Evolutionary conservation across 495 filamentous ascomycete genomes (phyloP).

Genomic region (Penicillium samsonianum): DNA sequence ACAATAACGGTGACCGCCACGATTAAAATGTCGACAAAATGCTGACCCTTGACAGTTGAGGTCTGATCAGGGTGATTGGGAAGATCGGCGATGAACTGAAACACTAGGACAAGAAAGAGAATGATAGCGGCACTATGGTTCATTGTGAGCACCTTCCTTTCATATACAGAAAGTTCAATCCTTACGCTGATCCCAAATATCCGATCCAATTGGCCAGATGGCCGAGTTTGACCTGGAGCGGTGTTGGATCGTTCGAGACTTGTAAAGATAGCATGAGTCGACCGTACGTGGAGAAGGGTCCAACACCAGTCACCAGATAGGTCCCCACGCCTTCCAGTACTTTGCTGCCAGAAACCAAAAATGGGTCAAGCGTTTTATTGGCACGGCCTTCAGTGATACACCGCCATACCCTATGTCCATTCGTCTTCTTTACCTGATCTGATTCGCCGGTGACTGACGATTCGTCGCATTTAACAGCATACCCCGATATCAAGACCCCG

Average conservation of each 20-base stretch:
- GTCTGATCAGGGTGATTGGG: too few species aligned
- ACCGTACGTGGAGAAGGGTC: slow-evolving; percentile 61
- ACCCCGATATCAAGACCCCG: slow-evolving; percentile 61
- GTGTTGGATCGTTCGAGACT: slow-evolving; percentile 62
- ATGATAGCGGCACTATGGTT: slow-evolving; percentile 56
- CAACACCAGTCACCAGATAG: slow-evolving; percentile 64
- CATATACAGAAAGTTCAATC: not conserved
- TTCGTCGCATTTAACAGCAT: slow-evolving; percentile 68
- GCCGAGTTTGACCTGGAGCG: slow-evolving; percentile 64
- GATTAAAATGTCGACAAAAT: slow-evolving; percentile 68
- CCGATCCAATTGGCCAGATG: slow-evolving; percentile 65
- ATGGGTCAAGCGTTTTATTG: too few species aligned
- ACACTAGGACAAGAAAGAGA: slow-evolving; percentile 63
- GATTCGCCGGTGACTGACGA: slow-evolving; percentile 71
- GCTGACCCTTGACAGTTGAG: slow-evolving; percentile 58
- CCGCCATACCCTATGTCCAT: slow-evolving; percentile 58
- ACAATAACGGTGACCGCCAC: slow-evolving; percentile 71
- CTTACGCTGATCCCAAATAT: slow-evolving; percentile 49
- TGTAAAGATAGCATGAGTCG: slow-evolving; percentile 65
- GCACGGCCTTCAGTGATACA: too few species aligned
- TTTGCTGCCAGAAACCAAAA: slow-evolving; percentile 63
- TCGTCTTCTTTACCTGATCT: slow-evolving; percentile 64
- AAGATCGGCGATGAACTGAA: too few species aligned
- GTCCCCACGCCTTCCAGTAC: slow-evolving; percentile 68
- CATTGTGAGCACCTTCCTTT: slow-evolving; percentile 37